Evolutionary conservation across 495 filamentous ascomycete species (phyloP), one percentile per base, ranked within the genome.

Genomic region (Hypoxylon fragiforme): DNA sequence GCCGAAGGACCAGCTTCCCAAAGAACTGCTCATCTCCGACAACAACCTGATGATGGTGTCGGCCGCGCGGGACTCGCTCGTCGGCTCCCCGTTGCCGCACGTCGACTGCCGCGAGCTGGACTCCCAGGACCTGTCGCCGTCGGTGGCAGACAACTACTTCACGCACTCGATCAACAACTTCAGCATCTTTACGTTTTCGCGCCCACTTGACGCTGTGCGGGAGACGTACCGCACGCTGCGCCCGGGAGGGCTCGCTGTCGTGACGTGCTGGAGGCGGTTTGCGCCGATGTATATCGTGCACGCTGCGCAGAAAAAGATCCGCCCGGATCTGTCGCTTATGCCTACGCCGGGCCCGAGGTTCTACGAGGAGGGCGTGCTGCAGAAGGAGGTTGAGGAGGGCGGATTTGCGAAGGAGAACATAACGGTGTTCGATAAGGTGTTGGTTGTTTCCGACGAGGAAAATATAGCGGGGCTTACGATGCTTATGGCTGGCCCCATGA

Each of bases 91-190:
- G 35, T 39, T 61, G 13, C 64, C 62, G 19, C 24, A 44, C 32
- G 45, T 63, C 12, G 44, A 50, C 3, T 55, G 47, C 24, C 47
- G 52, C 18, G 63, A 60, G 44, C 31, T 69, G 14, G 54, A 66
- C 44, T 66, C 60, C 40, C 56, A 60, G 32, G 40, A 62, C 20
- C 46, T 66, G 13, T 56, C 52, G 32, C n/a, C n/a, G n/a, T 41
- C 54, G 16, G 24, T 67, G 15, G 32, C 56, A 7, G 57, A 66
- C n/a, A 40, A 57, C 30, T 44, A 50, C 44, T 72, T 74, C 61
- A 70, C 69, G n/a, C 68, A 72, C 64, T 67, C 60, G 36, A 70
- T 72, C 52, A 61, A 69, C 50, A 72, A 69, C 60, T 67, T 71
- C 14, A 66, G 65, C 48, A 65, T 71, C 45, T 74, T 71, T 56